Evolutionary conservation across 176 grass and related monocot genomes (phyloP).

Genomic region (Poa annua): DNA sequence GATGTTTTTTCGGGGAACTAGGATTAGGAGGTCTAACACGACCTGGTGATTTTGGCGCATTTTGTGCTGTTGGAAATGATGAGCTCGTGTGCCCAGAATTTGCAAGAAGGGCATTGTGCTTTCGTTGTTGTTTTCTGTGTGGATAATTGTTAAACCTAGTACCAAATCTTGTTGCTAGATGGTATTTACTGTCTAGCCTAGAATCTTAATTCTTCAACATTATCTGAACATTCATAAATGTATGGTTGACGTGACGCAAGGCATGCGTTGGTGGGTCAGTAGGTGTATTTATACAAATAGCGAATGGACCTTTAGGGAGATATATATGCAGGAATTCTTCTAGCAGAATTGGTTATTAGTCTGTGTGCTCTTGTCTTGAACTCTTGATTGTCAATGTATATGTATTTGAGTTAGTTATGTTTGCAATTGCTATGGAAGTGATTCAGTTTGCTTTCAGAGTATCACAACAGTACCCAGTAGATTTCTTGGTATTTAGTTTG

Average conservation of each 20-base stretch:
- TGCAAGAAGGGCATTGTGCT: not conserved
- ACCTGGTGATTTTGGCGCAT: no score
- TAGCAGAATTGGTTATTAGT: not conserved
- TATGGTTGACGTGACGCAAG: not conserved
- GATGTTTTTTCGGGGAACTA: not conserved
- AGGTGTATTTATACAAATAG: not conserved
- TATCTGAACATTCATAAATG: not conserved
- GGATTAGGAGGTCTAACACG: not conserved
- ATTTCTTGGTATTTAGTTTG: slow-evolving; percentile 21
- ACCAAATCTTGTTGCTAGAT: not conserved
- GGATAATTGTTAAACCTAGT: slow-evolving; percentile 7
- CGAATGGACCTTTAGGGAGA: not conserved
- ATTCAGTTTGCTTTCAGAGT: slow-evolving; percentile 10
- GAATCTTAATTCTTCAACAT: slow-evolving; percentile 1
- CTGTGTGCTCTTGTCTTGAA: not conserved
- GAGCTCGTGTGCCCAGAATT: not conserved
- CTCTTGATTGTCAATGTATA: not conserved
- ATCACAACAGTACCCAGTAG: not conserved
- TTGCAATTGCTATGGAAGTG: not conserved
- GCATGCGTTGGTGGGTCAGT: not conserved
- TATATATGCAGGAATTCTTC: not conserved
- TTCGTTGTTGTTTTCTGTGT: not conserved
- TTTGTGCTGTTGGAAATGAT: not conserved
- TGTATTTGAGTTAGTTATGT: not conserved
- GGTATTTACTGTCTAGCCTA: slow-evolving; percentile 3